phyloP scores from a whole-genome alignment of 805 yeast species.

The Wickerhamomyces canadensis region DNA sequence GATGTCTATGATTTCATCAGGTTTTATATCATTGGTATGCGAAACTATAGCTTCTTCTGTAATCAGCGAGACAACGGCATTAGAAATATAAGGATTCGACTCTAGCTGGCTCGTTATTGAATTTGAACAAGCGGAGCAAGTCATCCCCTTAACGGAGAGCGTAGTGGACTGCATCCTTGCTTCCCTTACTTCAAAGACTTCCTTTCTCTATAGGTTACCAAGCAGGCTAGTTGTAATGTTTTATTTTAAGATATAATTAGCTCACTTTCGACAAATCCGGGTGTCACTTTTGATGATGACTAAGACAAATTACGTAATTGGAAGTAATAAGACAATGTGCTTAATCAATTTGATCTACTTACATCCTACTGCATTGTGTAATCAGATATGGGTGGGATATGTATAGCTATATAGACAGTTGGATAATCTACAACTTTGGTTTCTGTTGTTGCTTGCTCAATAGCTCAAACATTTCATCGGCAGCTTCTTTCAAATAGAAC shows the following conservation, averaged over 20 bases:
- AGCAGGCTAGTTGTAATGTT: too few relatives aligned
- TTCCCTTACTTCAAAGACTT: too few relatives aligned
- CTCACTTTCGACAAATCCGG: too few relatives aligned
- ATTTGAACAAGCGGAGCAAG: constrained; percentile 80
- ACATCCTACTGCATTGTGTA: too few relatives aligned
- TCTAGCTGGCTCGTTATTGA: constrained; percentile 57
- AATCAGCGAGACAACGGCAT: constrained; percentile 62
- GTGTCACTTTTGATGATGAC: too few relatives aligned
- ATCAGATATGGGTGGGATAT: too few relatives aligned
- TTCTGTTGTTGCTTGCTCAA: constrained; percentile 29
- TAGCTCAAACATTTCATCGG: constrained; percentile 72
- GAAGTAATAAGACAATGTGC: too few relatives aligned
- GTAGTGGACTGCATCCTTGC: constrained; percentile 13
- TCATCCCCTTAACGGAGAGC: constrained; percentile 59
- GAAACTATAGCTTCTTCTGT: constrained; percentile 66
- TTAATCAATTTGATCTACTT: too few relatives aligned
- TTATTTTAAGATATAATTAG: too few relatives aligned
- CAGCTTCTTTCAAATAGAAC: constrained; percentile 68
- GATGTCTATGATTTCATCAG: constrained; percentile 36
- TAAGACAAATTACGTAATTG: too few relatives aligned
- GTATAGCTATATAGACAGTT: too few relatives aligned
- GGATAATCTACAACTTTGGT: constrained; percentile 14
- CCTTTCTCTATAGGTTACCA: too few relatives aligned
- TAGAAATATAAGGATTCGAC: constrained; percentile 41
- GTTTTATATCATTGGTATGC: constrained; percentile 33